Evolutionary conservation across 345 rosid species (phyloP).

Genomic region (Syzygium jambos): DNA sequence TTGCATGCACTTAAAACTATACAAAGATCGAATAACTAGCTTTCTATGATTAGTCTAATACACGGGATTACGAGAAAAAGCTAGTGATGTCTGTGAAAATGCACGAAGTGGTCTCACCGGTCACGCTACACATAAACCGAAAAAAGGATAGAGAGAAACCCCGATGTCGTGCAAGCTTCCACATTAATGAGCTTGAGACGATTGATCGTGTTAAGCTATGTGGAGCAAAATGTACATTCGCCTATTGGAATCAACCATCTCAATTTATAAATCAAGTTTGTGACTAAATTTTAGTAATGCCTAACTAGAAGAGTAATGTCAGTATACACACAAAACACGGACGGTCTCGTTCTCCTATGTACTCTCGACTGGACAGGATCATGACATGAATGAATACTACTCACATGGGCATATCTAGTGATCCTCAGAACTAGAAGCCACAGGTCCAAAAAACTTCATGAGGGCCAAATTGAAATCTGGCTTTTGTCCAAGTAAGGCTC

Average conservation of each 20-base stretch:
- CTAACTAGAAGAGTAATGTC: neutral
- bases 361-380: neutral
- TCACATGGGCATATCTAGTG: neutral
- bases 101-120: neutral
- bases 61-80: neutral
- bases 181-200: too few species aligned
- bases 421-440: neutral
- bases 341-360: neutral
- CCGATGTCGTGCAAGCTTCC: too few species aligned
- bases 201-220: too few species aligned
- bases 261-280: too few species aligned
- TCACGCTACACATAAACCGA: too few species aligned
- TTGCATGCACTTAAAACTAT: neutral
- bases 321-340: too few species aligned
- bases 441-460: neutral
- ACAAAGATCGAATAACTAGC: neutral
- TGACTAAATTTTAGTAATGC: neutral
- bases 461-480: neutral
- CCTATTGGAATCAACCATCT: too few species aligned
- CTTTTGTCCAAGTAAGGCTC: neutral
- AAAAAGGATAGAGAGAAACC: too few species aligned
- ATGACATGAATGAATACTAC: neutral
- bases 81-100: neutral
- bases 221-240: too few species aligned
- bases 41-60: neutral